Evolutionary conservation across 1,284 basidiomycete genomes (phyloP), one percentile per base, ranked within the genome.

Genomic region (Violaceomyces palustris): DNA sequence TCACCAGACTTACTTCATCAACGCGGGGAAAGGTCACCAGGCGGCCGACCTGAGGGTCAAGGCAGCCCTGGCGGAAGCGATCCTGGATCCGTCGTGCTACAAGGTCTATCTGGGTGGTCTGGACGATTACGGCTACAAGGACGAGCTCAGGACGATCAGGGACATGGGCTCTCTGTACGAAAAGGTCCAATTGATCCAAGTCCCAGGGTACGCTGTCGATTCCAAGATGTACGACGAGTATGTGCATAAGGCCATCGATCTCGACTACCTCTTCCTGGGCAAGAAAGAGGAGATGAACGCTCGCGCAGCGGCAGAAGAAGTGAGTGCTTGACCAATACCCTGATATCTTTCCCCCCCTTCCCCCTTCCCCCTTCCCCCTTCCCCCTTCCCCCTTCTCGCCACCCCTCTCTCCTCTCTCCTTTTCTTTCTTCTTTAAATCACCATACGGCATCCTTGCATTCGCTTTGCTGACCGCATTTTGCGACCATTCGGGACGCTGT

Each of bases 31-130:
- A 14, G 56, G 23, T 1, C 21, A 24, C 8, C 56, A 59, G 26
- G 56, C 56, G 6, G 56, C 56, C 12, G 56, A 59, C 26, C 11
- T 42, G 17, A 40, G 56, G 5, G 56, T 54, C 34, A 54, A 50
- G 25, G 47, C 46, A 14, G 55, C 55, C 6, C 26, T 58, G 25
- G 55, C 47, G 2, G 55, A 58, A 30, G 50, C 47, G 14, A 8
- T 59, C 6, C 41, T n/a, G 8, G 56, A 59, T n/a, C 42, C 42
- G 10, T 29, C 35, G 24, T 59, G 56, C 26, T 54, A 36, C 25
- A 38, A 39, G 2, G 56, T 39, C 15, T 59, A 59, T 18, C 27
- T 59, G 17, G 56, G 56, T 22, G 56, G 56, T 3, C 28, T 59
- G 24, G 56, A 59, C 27, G 56, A 59, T 33, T 54, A 39, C 15